These are phyloP conservation scores for Hondaea fermentalgiana DNA, from an alignment of 108 stramenopile species.

Conservation along the genomic window DNA sequence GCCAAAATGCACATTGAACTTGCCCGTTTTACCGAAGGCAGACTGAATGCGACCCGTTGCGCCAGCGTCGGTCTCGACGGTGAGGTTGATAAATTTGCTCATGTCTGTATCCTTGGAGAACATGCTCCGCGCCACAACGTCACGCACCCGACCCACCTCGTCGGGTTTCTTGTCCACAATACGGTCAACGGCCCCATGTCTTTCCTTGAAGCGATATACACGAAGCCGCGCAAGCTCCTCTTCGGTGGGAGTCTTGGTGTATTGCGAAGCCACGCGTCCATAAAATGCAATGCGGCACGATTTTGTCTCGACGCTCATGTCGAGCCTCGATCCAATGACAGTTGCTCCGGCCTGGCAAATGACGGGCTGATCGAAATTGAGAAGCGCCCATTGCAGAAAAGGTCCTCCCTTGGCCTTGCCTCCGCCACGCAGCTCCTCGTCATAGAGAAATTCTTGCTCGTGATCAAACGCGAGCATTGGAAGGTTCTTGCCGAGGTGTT, in stretches of 20 bases:
- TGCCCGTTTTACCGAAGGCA: conserved; percentile 79
- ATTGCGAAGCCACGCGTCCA: conserved; percentile 64
- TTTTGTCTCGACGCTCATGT: conserved; percentile 50
- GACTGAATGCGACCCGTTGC: conserved; percentile 70
- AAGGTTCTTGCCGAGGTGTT: not conserved
- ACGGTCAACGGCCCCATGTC: conserved; percentile 27
- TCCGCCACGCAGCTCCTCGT: conserved; percentile 49
- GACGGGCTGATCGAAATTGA: conserved; percentile 79
- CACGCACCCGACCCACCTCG: conserved; percentile 65
- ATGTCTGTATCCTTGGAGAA: conserved; percentile 82
- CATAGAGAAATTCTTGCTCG: conserved; percentile 58
- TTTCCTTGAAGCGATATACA: conserved; percentile 25
- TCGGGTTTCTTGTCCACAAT: conserved; percentile 63
- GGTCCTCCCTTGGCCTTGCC: conserved; percentile 13
- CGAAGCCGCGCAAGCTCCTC: not conserved
- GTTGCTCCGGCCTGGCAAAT: conserved; percentile 71
- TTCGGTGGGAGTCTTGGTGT: conserved; percentile 30
- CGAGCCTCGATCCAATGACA: conserved; percentile 83
- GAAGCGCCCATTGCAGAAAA: conserved; percentile 74
- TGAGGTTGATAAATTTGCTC: conserved; percentile 70
- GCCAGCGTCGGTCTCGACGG: conserved; percentile 58
- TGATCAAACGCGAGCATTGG: conserved; percentile 60
- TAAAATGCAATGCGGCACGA: conserved; percentile 83
- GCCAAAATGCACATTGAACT: conserved; percentile 69
- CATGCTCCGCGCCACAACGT: conserved; percentile 69